Percentiles rank a stretch among this genome's conserved stretches.
Conservation (phyloP, 2,329 filamentous ascomycete species). For the Alternaria sp. region DNA sequence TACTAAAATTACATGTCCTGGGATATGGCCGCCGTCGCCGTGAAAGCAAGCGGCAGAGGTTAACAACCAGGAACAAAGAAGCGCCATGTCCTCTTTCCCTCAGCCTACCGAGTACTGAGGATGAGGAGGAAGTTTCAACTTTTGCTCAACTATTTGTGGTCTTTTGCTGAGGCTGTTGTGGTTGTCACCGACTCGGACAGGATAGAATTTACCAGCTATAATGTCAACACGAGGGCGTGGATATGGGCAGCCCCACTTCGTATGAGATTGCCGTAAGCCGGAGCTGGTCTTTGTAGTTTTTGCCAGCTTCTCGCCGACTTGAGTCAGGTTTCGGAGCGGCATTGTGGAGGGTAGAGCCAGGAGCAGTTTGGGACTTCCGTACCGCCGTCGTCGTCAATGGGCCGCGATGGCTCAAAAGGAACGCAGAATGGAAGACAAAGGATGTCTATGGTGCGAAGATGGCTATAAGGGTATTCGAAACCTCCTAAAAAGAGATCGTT, state of each 20-base stretch:
- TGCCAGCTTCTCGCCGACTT: neutral
- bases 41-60: neutral
- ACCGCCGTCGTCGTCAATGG: neutral
- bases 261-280: neutral
- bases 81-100: neutral
- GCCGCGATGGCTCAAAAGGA: neutral
- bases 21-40: neutral
- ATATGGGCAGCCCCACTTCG: neutral
- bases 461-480: neutral
- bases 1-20: neutral
- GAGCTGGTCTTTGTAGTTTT: neutral
- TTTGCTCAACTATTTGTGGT: neutral
- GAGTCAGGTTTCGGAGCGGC: neutral
- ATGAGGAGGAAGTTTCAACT: neutral
- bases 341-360: neutral
- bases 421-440: neutral
- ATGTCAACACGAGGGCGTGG: constrained; percentile 1
- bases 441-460: neutral
- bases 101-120: neutral
- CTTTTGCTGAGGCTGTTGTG: neutral
- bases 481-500: neutral
- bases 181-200: neutral
- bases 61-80: neutral
- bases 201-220: neutral
- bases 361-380: neutral